Evolutionary conservation across 805 yeast genomes (phyloP).

Genomic region (Myxozyma melibiosi): DNA sequence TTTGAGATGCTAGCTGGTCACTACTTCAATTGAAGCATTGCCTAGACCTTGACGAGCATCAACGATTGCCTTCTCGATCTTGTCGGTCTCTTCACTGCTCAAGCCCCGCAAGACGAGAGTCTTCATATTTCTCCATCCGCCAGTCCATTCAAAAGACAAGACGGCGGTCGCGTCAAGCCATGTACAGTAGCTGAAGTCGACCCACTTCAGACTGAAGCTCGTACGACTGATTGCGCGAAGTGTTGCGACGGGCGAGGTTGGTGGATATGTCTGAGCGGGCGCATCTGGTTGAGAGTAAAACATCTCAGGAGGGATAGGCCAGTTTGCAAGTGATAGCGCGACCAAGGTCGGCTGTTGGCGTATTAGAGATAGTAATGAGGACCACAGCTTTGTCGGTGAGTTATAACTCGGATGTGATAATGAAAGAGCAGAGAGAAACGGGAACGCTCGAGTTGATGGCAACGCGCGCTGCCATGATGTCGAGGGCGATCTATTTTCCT

Average conservation of each 20-base stretch:
- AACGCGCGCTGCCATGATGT: slow-evolving; percentile 77
- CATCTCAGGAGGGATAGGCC: slow-evolving; percentile 34
- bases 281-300: slow-evolving; percentile 23
- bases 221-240: slow-evolving; percentile 15
- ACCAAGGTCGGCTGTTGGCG: slow-evolving; percentile 19
- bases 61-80: slow-evolving; percentile 2
- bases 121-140: slow-evolving; percentile 25
- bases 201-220: slow-evolving; percentile 25
- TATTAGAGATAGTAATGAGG: slow-evolving; percentile 21
- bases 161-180: slow-evolving; percentile 29
- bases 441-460: slow-evolving; percentile 67
- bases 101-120: slow-evolving; percentile 22
- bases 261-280: slow-evolving; percentile 24
- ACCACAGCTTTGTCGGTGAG: slow-evolving; percentile 32
- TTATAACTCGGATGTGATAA: slow-evolving; percentile 26
- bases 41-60: background rate
- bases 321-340: slow-evolving; percentile 30
- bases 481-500: slow-evolving; percentile 78
- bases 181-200: slow-evolving; percentile 27
- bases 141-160: slow-evolving; percentile 25
- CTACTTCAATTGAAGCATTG: slow-evolving; percentile 1
- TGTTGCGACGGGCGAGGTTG: slow-evolving; percentile 16
- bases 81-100: background rate
- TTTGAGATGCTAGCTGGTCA: background rate
- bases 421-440: slow-evolving; percentile 30